These are phyloP conservation scores for Xylaria arbuscula DNA, from an alignment of 2,329 filamentous ascomycete genomes.

Conservation along the genomic window DNA sequence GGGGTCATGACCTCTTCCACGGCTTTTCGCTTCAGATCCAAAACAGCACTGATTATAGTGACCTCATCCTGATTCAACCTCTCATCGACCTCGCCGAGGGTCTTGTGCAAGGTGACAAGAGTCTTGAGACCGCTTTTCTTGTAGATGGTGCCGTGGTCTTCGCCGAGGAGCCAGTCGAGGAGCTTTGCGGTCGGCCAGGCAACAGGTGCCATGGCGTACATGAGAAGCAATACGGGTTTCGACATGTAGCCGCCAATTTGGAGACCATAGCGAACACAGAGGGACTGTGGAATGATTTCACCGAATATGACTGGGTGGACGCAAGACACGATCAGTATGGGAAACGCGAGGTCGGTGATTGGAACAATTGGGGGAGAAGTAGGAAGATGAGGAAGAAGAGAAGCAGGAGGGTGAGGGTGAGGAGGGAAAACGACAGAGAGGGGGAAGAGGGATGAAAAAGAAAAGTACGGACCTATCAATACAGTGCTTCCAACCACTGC, in stretches of 20 bases:
- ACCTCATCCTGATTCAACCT: conserved; percentile 97
- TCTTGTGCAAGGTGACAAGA: conserved; percentile 93
- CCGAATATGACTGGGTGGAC: conserved; percentile 91
- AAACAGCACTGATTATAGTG: conserved; percentile 95
- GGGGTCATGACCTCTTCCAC: conserved; percentile 98
- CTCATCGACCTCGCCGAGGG: conserved; percentile 85
- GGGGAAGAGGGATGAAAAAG: not conserved
- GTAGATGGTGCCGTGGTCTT: conserved; percentile 96
- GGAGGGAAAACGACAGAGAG: not conserved
- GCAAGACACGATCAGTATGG: conserved; percentile 41
- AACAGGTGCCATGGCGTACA: conserved; percentile 91
- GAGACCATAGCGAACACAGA: conserved; percentile 95
- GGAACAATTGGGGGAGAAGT: too few relatives aligned
- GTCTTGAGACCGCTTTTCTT: conserved; percentile 99
- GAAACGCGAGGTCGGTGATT: not conserved
- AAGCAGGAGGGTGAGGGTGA: not conserved
- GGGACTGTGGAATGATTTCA: conserved; percentile 93
- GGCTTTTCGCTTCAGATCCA: conserved; percentile 95
- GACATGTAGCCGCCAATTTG: conserved; percentile 96
- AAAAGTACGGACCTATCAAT: conserved; percentile 78
- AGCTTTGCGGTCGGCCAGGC: conserved; percentile 97
- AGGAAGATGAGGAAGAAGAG: not conserved
- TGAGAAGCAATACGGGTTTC: conserved; percentile 84
- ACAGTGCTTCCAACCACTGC: conserved; percentile 94
- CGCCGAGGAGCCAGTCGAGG: conserved; percentile 90